phyloP scores from a whole-genome alignment of 352 stramenopile species.

The Pythium biforme region DNA sequence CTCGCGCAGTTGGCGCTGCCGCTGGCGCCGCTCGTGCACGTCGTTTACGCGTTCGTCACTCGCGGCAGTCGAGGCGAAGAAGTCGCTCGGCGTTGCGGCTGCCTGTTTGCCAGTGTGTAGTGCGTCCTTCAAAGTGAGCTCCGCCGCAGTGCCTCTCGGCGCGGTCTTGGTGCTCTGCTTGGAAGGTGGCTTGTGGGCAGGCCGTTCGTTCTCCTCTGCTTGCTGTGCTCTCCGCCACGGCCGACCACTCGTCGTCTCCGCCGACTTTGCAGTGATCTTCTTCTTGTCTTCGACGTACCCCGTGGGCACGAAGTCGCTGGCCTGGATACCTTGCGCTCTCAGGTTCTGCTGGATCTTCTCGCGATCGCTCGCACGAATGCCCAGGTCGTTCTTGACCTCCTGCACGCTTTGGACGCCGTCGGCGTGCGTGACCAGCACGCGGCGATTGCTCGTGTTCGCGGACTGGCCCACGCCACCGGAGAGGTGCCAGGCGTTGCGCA shows the following conservation, averaged over 20 bases:
- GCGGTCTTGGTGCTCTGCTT: not conserved
- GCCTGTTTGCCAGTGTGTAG: too few species aligned
- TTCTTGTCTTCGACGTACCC: constrained; percentile 31
- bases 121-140: not conserved
- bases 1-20: constrained; percentile 35
- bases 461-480: constrained; percentile 52
- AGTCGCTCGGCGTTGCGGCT: not conserved
- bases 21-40: not conserved
- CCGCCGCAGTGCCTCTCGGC: not conserved
- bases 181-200: not conserved
- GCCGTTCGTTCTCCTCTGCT: not conserved
- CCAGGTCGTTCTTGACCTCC: constrained; percentile 48
- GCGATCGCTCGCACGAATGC: constrained; percentile 31
- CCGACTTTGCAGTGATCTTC: constrained; percentile 8
- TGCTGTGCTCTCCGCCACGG: constrained; percentile 6
- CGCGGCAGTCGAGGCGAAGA: not conserved
- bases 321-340: constrained; percentile 35
- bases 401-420: constrained; percentile 53
- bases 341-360: constrained; percentile 43
- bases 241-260: not conserved
- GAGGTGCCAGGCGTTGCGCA: constrained; percentile 83
- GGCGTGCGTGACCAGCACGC: constrained; percentile 54
- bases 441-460: constrained; percentile 70
- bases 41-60: not conserved
- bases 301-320: constrained; percentile 12